Conservation (phyloP, 495 filamentous ascomycete species). For the Neurospora intermedia region DNA sequence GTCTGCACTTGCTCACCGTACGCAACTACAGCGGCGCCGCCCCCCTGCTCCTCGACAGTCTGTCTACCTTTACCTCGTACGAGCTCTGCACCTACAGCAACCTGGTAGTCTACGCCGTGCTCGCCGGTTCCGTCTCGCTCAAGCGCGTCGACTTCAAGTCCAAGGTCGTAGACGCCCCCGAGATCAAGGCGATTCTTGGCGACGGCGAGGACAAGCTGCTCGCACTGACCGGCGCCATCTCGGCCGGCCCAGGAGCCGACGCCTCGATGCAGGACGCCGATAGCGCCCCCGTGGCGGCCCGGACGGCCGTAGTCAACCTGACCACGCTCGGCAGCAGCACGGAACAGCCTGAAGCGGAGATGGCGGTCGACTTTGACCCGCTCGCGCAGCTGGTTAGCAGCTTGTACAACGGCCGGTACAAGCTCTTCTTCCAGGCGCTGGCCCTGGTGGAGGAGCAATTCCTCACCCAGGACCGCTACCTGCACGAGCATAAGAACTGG, state of each 20-base stretch:
- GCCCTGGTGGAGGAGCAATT: slow-evolving; percentile 91
- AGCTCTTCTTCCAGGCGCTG: slow-evolving; percentile 81
- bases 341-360: slow-evolving; percentile 65
- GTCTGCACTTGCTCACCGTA: slow-evolving; percentile 80
- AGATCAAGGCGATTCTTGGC: slow-evolving; percentile 93
- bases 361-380: slow-evolving; percentile 65
- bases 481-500: slow-evolving; percentile 89
- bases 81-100: slow-evolving; percentile 93
- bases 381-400: slow-evolving; percentile 80
- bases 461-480: slow-evolving; percentile 83
- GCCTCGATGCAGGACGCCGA: slow-evolving; percentile 65
- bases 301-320: slow-evolving; percentile 67
- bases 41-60: slow-evolving; percentile 84
- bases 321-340: slow-evolving; percentile 62
- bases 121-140: slow-evolving; percentile 86
- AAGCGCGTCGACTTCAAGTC: slow-evolving; percentile 98
- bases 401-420: slow-evolving; percentile 87
- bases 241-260: slow-evolving; percentile 69
- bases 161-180: slow-evolving; percentile 94
- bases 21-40: slow-evolving; percentile 84
- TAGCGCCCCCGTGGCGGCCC: slow-evolving; percentile 43
- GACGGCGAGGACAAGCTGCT: slow-evolving; percentile 77
- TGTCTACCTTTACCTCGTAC: slow-evolving; percentile 98
- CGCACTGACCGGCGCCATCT: slow-evolving; percentile 63
- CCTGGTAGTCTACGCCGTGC: slow-evolving; percentile 88